Conservation (phyloP, 768 basidiomycete genomes). For the Amylocystis lapponica region DNA sequence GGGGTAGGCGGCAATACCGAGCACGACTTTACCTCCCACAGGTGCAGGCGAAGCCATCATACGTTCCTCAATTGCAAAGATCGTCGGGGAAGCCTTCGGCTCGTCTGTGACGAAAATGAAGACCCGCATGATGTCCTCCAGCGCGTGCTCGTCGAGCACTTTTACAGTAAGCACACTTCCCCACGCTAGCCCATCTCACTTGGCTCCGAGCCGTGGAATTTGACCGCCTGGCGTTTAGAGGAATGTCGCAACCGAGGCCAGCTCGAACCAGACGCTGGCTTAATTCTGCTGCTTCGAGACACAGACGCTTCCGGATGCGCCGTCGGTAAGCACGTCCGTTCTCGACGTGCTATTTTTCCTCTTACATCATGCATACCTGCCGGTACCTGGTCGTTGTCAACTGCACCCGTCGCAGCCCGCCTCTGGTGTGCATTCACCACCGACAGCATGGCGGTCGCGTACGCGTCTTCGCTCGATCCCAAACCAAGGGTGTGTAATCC, state of each 20-base stretch:
- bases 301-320: constrained; percentile 20
- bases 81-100: constrained; percentile 43
- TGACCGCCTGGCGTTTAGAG: constrained; percentile 24
- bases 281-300: constrained; percentile 55
- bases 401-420: constrained; percentile 37
- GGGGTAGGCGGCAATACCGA: too few relatives aligned
- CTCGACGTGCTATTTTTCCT: neutral
- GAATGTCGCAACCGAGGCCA: constrained; percentile 35
- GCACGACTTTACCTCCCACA: constrained; percentile 18
- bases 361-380: neutral
- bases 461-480: constrained; percentile 46
- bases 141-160: constrained; percentile 38
- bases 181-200: neutral
- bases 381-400: neutral
- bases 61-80: constrained; percentile 47
- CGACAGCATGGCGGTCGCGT: constrained; percentile 75
- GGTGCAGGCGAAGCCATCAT: constrained; percentile 73
- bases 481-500: constrained; percentile 49
- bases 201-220: constrained; percentile 2
- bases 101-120: constrained; percentile 31
- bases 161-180: constrained; percentile 41
- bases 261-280: constrained; percentile 49
- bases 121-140: constrained; percentile 54
- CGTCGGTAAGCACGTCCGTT: constrained; percentile 22
- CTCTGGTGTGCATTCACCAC: constrained; percentile 86